Evolutionary conservation across 2,329 filamentous ascomycete species (phyloP).

Genomic region (Pseudomassariella vexata): DNA sequence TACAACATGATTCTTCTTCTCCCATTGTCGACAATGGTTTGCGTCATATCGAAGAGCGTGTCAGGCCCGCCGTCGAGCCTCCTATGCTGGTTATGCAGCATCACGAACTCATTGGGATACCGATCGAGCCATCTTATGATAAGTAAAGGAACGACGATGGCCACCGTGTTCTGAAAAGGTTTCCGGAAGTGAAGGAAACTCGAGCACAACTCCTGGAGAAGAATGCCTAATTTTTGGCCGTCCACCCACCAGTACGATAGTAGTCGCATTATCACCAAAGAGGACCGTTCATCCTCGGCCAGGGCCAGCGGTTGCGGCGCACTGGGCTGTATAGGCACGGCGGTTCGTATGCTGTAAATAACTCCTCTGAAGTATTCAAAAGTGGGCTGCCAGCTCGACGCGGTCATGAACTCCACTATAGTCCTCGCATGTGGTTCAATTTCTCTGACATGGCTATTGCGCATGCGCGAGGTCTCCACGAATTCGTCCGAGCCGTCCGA

Average conservation of each 20-base stretch:
- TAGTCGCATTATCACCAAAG: constrained; percentile 51
- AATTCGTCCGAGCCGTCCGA: constrained; percentile 30
- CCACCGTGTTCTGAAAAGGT: constrained; percentile 57
- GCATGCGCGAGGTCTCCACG: constrained; percentile 28
- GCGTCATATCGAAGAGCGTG: constrained; percentile 64
- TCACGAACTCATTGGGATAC: constrained; percentile 59
- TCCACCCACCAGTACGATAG: constrained; percentile 62
- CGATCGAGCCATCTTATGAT: constrained; percentile 63
- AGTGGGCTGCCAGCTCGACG: constrained; percentile 55
- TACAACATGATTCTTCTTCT: constrained; percentile 51
- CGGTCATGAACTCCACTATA: constrained; percentile 59
- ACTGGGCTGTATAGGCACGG: constrained; percentile 31
- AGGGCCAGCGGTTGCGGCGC: constrained; percentile 29
- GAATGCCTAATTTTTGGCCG: constrained; percentile 50
- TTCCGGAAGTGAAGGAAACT: constrained; percentile 63
- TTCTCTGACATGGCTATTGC: constrained; percentile 23
- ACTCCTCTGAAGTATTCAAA: constrained; percentile 53
- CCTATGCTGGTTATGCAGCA: constrained; percentile 53
- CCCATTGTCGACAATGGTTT: constrained; percentile 53
- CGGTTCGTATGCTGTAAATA: constrained; percentile 44
- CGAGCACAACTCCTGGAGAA: constrained; percentile 62
- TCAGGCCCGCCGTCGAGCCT: constrained; percentile 61
- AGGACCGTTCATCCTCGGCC: constrained; percentile 44
- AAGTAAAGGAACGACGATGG: constrained; percentile 55
- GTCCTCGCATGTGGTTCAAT: constrained; percentile 50